A percentile compares a stretch with the other conserved stretches of the same genome.
Conservation (phyloP, 164 flowering plant genomes). For the Dillenia turbinata region DNA sequence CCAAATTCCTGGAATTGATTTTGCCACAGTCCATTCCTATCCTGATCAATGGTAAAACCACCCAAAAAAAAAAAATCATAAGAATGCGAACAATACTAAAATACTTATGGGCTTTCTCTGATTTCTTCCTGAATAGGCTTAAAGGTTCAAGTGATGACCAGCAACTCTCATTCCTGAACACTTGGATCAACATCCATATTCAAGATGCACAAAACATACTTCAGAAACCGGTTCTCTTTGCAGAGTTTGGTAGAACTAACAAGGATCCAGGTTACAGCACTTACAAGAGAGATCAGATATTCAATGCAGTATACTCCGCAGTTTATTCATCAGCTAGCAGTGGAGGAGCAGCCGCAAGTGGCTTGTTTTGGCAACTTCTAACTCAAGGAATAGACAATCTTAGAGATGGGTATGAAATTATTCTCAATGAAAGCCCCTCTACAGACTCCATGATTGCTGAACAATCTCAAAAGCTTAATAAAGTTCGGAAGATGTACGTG, state of each 20-base stretch:
- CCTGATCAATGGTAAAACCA: constrained; percentile 66
- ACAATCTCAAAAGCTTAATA: constrained; percentile 50
- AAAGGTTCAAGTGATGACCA: constrained; percentile 33
- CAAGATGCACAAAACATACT: constrained; percentile 54
- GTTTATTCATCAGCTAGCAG: constrained; percentile 58
- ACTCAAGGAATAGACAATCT: constrained; percentile 61
- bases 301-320: constrained; percentile 39
- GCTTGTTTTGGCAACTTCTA: constrained; percentile 79
- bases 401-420: constrained; percentile 72
- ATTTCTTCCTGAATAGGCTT: constrained; percentile 37
- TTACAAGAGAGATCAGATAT: constrained; percentile 43
- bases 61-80: background rate
- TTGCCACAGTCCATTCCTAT: constrained; percentile 77
- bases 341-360: constrained; percentile 72
- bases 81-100: background rate
- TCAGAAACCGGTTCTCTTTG: constrained; percentile 55
- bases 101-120: background rate
- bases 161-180: constrained; percentile 52
- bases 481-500: constrained; percentile 39
- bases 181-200: constrained; percentile 61
- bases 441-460: constrained; percentile 45
- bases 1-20: constrained; percentile 58
- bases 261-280: constrained; percentile 38
- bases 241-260: constrained; percentile 73
- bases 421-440: constrained; percentile 53